Base-by-base conservation (phyloP, 345 rosid species). In the Brassica carinata region DNA sequence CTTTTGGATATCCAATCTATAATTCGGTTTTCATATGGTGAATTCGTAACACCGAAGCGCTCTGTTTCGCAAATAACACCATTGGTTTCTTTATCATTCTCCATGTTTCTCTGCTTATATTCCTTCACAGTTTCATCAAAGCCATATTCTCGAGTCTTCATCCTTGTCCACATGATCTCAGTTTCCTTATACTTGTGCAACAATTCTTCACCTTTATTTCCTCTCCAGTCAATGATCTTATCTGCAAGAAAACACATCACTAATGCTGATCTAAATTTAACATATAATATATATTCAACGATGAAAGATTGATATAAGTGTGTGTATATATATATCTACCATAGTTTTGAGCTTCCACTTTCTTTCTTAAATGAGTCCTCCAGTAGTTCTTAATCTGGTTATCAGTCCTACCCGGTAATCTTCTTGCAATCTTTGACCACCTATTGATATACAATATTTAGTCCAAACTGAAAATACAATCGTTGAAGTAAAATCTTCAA, bases 351-450 rank as follows among this genome's bases (percentile, higher is more conserved):
- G 76, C 61, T 74, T 84, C 82, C 18, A 34, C 9, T 79, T 85
- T 87, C 87, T 85, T 87, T 74, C 87, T 87, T 74, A 85, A 67
- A 82, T 84, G 87, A 80, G 90, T 86, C 67, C 91, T 90, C 91
- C 89, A 89, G 69, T 89, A 92, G 82, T 92, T 92, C 87, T 92
- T 90, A 53, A 90, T 84, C 79, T 89, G 89, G 57, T 92, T 90
- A 67, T 92, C 94, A 2, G 93, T 92, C 85, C 93, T 86, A 70
- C 94, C 92, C 0, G 97, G 96, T 83, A 89, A 83, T 48, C 83
- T 86, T 78, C 87, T 77, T 13, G 94, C 96, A 78, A 92, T 90
- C 76, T 79, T 88, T 2, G 92, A 76, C 97, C 94, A 90, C 82
- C 92, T 81, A 76, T 80, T 57, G 48, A 33, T 65, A 36, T 82